Evolutionary conservation across 306 rosid genomes (phyloP), one percentile per base, ranked within the genome.

Genomic region (Cajanus cajan): DNA sequence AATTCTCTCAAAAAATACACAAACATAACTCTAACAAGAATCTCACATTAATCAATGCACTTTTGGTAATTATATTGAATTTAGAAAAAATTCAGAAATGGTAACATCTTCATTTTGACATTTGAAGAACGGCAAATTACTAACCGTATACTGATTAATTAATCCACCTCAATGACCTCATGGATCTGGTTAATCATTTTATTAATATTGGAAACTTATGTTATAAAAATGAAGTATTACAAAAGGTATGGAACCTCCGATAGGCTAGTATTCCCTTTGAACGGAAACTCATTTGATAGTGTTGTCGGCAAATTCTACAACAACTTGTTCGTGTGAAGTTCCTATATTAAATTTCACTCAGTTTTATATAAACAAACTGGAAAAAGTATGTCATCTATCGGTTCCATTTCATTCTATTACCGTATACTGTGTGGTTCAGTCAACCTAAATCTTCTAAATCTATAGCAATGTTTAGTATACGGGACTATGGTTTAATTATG

Each of bases 371-470:
- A 62, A 44, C 40, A 14, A 71, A 31, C 63, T 28, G 19, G 36
- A 47, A 72, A 45, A 65, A 36, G 40, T 65, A 57, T 55, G 65
- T 52, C 33, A 41, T 47, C 31, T 54, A 63, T 81, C n/a, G 2
- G 15, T 58, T 28, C 3, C 31, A 28, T 28, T 18, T 18, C 58
- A 19, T 37, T 37, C 41, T 24, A 68, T 72, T 82, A 24, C 58
- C 78, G 13, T n/a, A 75, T 18, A 78, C 44, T 18, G 31, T 68
- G 8, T 54, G 71, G 34, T 33, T 63, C 58, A 77, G 24, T 64
- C 39, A n/a, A 48, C 71, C 54, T 77, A 63, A 40, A 19, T 68
- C 11, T 8, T 81, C 19, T 8, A 75, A 68, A 18, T 10, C n/a
- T 68, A 37, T 37, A 28, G 43, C 44, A 67, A 50, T 82, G 58